Conservation (phyloP, 768 basidiomycete genomes). For the Amyloporia xantha region DNA sequence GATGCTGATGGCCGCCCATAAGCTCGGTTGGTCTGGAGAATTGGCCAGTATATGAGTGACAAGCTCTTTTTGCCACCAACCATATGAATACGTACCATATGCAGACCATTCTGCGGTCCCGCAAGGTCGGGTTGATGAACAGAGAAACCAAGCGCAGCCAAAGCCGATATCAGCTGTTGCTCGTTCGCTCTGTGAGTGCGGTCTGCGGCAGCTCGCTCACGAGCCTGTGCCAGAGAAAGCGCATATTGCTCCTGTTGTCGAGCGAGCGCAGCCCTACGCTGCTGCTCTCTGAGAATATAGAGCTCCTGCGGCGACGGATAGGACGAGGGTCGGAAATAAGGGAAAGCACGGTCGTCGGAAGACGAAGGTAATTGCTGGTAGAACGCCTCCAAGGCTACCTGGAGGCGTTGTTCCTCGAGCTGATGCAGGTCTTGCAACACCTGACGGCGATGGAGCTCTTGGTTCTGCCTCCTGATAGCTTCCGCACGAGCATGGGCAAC, state of each 20-base stretch:
- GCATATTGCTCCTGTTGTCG: conserved; percentile 5
- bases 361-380: not conserved
- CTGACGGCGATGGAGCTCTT: conserved; percentile 3
- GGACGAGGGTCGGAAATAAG: too few relatives aligned
- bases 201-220: not conserved
- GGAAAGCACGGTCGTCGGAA: too few relatives aligned
- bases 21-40: too few relatives aligned
- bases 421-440: not conserved
- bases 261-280: conserved; percentile 7
- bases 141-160: not conserved
- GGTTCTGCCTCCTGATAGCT: conserved; percentile 10
- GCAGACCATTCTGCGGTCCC: too few relatives aligned
- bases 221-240: too few relatives aligned
- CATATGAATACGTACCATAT: too few relatives aligned
- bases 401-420: not conserved
- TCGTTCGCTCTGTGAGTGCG: not conserved
- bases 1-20: too few relatives aligned
- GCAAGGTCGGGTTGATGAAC: too few relatives aligned
- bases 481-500: conserved; percentile 15
- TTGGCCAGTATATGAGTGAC: too few relatives aligned
- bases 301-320: too few relatives aligned
- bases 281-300: conserved; percentile 1
- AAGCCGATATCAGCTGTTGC: not conserved
- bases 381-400: not conserved
- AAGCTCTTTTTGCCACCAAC: too few relatives aligned